Evolutionary conservation across 257 asterid species (phyloP), one percentile per base, ranked within the genome.

Genomic region (Lantana camara): DNA sequence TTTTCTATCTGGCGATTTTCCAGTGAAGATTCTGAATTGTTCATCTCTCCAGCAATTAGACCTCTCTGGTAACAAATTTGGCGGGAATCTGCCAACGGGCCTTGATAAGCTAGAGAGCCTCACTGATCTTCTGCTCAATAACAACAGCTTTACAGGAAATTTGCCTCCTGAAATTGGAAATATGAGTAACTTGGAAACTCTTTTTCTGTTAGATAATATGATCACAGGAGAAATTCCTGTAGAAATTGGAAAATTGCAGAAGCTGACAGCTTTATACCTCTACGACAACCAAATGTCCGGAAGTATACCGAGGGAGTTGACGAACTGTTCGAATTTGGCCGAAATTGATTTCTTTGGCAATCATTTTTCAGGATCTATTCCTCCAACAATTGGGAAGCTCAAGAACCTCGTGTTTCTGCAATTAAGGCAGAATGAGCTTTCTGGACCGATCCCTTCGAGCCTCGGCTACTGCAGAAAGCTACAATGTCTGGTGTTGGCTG

Each of bases 221-320:
- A 64, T 85, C 79, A 71, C 85, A 0, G 97, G 96, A 0, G 59
- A 29, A 29, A 80, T 92, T 48, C 98, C 98, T 6, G 46, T 41
- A 10, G 95, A 85, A 61, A 80, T 87, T 1, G 98, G 98, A 53
- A 83, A 75, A 71, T 77, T 92, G 60, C 80, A 80, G 78, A 76
- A 64, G 57, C 63, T 92, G 54, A 69, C 79, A 37, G n/a, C 64
- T 37, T 57, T 92, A 16, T 89, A 85, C 73, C 88, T 92, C 51
- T 80, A 83, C 3, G 95, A 87, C 79, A 92, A 89, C 58, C 95
- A 85, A 74, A 74, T 92, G 79, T 85, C 96, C 0, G 97, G 92
- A 34, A 63, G 9, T 27, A 87, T 89, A 10, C 98, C 98, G 6
- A 46, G 54, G 17, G 97, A 89, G 79, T 52, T 92, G 20, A 87